Evolutionary conservation across 345 rosid genomes (phyloP), one percentile per base, ranked within the genome.

Genomic region (Brassica napus): DNA sequence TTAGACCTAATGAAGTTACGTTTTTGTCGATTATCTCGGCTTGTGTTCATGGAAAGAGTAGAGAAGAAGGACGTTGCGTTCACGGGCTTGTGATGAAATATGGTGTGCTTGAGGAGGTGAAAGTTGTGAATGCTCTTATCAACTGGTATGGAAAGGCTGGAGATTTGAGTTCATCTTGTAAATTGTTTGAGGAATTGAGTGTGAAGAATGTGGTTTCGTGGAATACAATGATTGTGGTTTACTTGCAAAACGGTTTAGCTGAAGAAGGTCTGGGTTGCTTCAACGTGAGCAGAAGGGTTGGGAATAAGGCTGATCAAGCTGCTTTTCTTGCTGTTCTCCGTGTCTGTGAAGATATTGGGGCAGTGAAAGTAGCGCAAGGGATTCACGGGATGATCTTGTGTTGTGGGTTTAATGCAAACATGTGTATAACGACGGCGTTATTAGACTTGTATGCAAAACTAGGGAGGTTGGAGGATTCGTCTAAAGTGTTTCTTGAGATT

Each of bases 91-190:
- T 82, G 44, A 4, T 85, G 77, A 90, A 90, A 75, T 76, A 23
- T 37, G 89, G 90, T 58, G 10, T 87, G 42, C 72, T 84, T 54
- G 75, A 72, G 71, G 88, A 89, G 72, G 84, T 86, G 4, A 92
- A 86, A 78, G 80, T 90, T 74, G 76, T 64, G 49, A 89, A 89
- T 85, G 81, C 85, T 30, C 84, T 91, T 28, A 83, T 89, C 44
- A 87, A 85, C 71, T 77, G 78, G 76, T 92, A 92, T 73, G 93
- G 97, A 71, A 92, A 86, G 77, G 79, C 75, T 69, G 77, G 85
- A 54, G 58, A 61, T 66, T 71, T 88, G 49, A 76, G 59, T 63
- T 74, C 79, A 0, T 88, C 91, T 54, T 73, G 85, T 49, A 63
- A 64, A 42, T 72, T 90, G 80, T 89, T 89, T 42, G 83, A 87